Evolutionary conservation across 352 stramenopile genomes (phyloP), one percentile per base, ranked within the genome.

Genomic region (Phytopythium aichiense): DNA sequence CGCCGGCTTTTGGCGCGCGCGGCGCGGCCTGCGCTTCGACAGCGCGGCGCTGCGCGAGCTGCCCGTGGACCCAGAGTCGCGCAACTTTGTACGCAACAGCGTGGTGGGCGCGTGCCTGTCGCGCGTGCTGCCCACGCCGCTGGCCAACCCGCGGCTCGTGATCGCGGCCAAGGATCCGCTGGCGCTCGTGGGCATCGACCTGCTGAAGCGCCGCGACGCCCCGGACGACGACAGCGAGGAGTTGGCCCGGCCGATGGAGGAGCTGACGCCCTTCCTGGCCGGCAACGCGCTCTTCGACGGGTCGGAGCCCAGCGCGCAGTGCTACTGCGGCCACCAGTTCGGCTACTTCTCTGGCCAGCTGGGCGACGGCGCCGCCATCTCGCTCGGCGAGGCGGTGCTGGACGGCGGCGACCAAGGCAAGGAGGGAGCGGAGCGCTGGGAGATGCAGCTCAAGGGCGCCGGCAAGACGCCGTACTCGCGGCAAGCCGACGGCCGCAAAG

Each of bases 371-470:
- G 89, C 88, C 2, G 91, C 92, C 8, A 79, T 97, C 49, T 96
- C 94, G 68, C 64, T 98, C 16, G 92, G 89, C 28, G 89, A 97
- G 70, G 76, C 96, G 35, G 74, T 89, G 38, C 28, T 54, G 6
- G 48, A 54, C 25, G 48, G 13, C 48, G 48, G 1, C 15, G n/a
- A 15, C 35, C 9, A 15, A 11, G 61, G 64, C 46, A 56, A 71
- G 9, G 56, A 71, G 0, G 22, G 18, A 2, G 65, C 64, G n/a
- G 62, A 79, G 52, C 65, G 88, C 15, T 98, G 88, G 71, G 97
- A 99, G 75, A 71, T 99, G 52, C 97, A 99, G 71, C 76, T 99
- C 16, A 99, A 99, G 66, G 97, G 97, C 11, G 94, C 89, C 2
- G 97, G 97, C 0, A 87, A 86, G 56, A 99, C 97, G 3, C 96